Conservation (phyloP, 129 eudicot genomes). For the Kitagawia praeruptora region DNA sequence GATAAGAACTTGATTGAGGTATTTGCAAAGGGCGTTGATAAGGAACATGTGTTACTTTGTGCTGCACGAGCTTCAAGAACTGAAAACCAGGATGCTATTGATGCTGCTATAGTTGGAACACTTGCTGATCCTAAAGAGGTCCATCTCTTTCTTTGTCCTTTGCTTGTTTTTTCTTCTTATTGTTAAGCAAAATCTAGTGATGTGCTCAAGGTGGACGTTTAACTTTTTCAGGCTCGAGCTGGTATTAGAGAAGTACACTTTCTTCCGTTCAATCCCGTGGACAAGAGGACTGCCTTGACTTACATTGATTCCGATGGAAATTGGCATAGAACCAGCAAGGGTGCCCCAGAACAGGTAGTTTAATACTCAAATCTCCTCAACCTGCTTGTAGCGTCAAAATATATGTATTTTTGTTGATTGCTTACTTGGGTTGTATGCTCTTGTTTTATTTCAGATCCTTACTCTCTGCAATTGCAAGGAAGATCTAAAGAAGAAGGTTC, state of each 20-base stretch:
- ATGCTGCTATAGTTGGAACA: slow-evolving; percentile 81
- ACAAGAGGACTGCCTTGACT: slow-evolving; percentile 90
- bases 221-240: slow-evolving; percentile 54
- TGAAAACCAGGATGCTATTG: slow-evolving; percentile 88
- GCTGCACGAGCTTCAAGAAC: slow-evolving; percentile 85
- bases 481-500: slow-evolving; percentile 73
- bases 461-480: slow-evolving; percentile 73
- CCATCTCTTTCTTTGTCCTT: neutral
- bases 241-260: slow-evolving; percentile 74
- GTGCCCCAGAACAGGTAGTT: slow-evolving; percentile 86
- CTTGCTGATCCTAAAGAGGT: slow-evolving; percentile 93
- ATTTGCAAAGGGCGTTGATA: slow-evolving; percentile 66
- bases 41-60: slow-evolving; percentile 58
- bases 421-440: slow-evolving; percentile 5
- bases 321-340: slow-evolving; percentile 91
- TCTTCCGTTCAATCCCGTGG: slow-evolving; percentile 85
- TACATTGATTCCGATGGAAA: slow-evolving; percentile 64
- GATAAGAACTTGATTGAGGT: slow-evolving; percentile 73
- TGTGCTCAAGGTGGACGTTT: neutral
- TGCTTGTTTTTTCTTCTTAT: neutral
- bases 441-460: slow-evolving; percentile 41
- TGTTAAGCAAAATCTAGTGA: neutral
- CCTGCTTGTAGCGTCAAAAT: neutral
- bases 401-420: slow-evolving; percentile 1
- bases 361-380: neutral